Evolutionary conservation across 306 rosid genomes (phyloP).

Genomic region (Crotalaria pallida): DNA sequence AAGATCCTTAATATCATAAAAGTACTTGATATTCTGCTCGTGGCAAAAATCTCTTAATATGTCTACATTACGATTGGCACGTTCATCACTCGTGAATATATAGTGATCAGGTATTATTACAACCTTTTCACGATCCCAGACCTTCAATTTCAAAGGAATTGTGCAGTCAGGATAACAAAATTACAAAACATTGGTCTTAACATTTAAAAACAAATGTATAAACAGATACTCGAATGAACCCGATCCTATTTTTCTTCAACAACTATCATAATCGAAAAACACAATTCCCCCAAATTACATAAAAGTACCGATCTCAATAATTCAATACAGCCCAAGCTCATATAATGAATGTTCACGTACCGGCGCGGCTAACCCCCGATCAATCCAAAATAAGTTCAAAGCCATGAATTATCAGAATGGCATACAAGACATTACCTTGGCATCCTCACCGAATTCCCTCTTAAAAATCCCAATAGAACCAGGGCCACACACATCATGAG

Average conservation of each 20-base stretch:
- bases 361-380: not conserved
- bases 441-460: constrained; percentile 85
- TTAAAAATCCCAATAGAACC: constrained; percentile 92
- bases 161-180: constrained; percentile 18
- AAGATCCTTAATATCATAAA: constrained; percentile 90
- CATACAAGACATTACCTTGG: constrained; percentile 49
- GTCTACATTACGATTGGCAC: constrained; percentile 94
- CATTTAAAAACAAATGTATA: not conserved
- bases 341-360: not conserved
- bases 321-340: not conserved
- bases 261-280: not conserved
- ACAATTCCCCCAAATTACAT: not conserved
- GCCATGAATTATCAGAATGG: not conserved
- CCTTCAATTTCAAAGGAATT: constrained; percentile 55
- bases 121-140: constrained; percentile 91
- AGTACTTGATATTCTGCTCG: constrained; percentile 87
- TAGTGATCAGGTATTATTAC: constrained; percentile 95
- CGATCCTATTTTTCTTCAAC: not conserved
- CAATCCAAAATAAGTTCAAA: not conserved
- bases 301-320: not conserved
- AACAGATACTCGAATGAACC: not conserved
- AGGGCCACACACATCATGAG: constrained; percentile 84
- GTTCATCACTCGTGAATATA: constrained; percentile 85
- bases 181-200: not conserved
- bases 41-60: constrained; percentile 84